Conservation (phyloP, 805 yeast species). For the Candida peoriensis region DNA sequence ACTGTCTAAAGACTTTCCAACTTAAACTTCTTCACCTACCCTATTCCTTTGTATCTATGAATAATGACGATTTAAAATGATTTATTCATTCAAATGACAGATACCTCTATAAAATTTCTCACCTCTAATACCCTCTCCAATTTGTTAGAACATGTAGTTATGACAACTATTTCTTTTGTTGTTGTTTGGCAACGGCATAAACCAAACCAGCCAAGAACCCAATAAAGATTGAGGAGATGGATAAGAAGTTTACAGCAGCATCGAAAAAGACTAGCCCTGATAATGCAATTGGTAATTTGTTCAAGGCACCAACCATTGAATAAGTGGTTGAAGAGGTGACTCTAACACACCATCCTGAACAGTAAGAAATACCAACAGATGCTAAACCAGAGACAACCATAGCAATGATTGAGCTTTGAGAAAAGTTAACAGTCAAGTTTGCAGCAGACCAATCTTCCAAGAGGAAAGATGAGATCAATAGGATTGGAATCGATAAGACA, state of each 20-base stretch:
- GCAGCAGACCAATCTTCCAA: conserved; percentile 91
- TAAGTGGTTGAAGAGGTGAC: conserved; percentile 98
- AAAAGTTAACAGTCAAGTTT: conserved; percentile 72
- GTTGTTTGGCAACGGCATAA: conserved; percentile 92
- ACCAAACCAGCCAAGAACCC: conserved; percentile 96
- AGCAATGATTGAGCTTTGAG: conserved; percentile 61
- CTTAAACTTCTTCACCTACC: too few species aligned
- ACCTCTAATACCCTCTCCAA: too few species aligned
- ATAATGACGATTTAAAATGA: too few species aligned
- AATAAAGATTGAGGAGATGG: conserved; percentile 82
- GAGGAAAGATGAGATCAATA: conserved; percentile 66
- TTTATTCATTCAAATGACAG: too few species aligned
- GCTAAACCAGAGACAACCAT: conserved; percentile 93
- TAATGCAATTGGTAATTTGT: conserved; percentile 95
- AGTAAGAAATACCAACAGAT: conserved; percentile 95
- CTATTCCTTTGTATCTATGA: too few species aligned
- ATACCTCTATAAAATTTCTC: too few species aligned
- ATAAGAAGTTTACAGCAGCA: conserved; percentile 90
- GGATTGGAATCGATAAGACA: conserved; percentile 85
- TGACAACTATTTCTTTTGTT: conserved; percentile 56
- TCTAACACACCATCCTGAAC: conserved; percentile 99
- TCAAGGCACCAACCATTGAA: conserved; percentile 98
- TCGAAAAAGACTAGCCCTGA: conserved; percentile 94
- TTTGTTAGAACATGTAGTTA: too few species aligned
- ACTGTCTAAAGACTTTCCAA: too few species aligned